phyloP scores from a whole-genome alignment of 73 alveolate genomes.

The Uronychia setigera region DNA sequence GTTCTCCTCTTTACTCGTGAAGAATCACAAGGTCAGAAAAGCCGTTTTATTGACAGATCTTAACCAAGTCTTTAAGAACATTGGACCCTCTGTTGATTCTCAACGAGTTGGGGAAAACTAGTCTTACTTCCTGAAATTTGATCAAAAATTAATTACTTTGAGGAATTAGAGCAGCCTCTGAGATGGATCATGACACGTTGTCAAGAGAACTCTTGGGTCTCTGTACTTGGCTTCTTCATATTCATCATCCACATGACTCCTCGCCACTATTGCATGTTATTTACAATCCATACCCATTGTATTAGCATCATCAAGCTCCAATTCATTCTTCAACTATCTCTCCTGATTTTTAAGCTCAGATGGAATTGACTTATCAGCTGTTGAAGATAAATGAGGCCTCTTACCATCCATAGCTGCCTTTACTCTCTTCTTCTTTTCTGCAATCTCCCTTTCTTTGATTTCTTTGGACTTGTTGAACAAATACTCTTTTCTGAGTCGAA shows the following conservation, averaged over 20 bases:
- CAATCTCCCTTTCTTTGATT: conserved; percentile 68
- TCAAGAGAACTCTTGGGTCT: conserved; percentile 94
- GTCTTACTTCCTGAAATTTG: conserved; percentile 80
- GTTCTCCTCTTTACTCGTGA: conserved; percentile 99
- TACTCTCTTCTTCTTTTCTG: conserved; percentile 60
- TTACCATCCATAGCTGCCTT: conserved; percentile 83
- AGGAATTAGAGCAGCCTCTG: conserved; percentile 92
- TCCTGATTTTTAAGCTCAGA: not conserved
- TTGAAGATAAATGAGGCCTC: conserved; percentile 72
- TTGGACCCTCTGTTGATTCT: conserved; percentile 98
- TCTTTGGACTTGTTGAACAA: conserved; percentile 89
- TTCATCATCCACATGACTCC: conserved; percentile 97
- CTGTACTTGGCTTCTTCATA: conserved; percentile 89
- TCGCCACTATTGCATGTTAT: conserved; percentile 86
- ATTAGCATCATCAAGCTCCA: conserved; percentile 74
- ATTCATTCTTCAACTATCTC: conserved; percentile 19
- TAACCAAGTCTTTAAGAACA: conserved; percentile 94
- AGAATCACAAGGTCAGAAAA: conserved; percentile 93
- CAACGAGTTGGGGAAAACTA: conserved; percentile 94
- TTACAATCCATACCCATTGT: too few species aligned
- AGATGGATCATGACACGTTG: conserved; percentile 97
- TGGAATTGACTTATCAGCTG: conserved; percentile 67
- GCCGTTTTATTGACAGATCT: conserved; percentile 84
- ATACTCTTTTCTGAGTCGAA: conserved; percentile 98
- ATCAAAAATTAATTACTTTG: conserved; percentile 38